These are phyloP conservation scores for Aspergillus bertholletiae DNA, from an alignment of 495 filamentous ascomycete species.

Conservation along the genomic window DNA sequence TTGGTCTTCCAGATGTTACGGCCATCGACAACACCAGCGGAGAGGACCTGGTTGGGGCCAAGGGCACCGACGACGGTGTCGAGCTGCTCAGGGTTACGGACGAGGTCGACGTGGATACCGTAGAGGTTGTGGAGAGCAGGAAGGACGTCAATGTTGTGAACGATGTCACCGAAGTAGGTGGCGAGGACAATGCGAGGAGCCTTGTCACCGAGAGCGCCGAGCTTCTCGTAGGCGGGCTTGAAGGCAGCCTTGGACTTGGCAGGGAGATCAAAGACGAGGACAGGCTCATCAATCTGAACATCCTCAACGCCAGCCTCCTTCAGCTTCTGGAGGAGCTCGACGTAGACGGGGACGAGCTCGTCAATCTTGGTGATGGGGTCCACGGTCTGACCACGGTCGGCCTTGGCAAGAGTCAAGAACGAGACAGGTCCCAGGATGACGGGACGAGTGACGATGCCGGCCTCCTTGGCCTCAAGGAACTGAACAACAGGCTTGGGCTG, in stretches of 20 bases:
- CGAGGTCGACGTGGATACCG: conserved; percentile 90
- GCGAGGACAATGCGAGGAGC: conserved; percentile 80
- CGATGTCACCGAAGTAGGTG: conserved; percentile 98
- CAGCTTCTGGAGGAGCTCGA: conserved; percentile 82
- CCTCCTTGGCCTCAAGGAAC: conserved; percentile 96
- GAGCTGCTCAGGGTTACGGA: conserved; percentile 96
- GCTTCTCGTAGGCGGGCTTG: conserved; percentile 93
- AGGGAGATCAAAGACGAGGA: conserved; percentile 88
- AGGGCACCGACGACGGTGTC: conserved; percentile 71
- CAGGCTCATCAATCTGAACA: conserved; percentile 97
- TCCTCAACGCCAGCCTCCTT: conserved; percentile 91
- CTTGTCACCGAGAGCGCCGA: conserved; percentile 68
- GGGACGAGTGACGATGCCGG: conserved; percentile 86
- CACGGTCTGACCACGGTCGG: conserved; percentile 87
- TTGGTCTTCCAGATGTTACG: conserved; percentile 99
- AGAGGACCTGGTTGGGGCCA: conserved; percentile 82
- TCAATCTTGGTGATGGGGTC: conserved; percentile 89
- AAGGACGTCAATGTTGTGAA: conserved; percentile 94
- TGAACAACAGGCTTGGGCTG: conserved; percentile 91
- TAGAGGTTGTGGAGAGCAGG: conserved; percentile 63
- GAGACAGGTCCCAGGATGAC: conserved; percentile 94
- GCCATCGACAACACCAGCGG: conserved; percentile 92
- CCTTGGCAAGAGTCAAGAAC: conserved; percentile 94
- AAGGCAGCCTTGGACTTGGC: conserved; percentile 90
- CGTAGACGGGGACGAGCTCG: conserved; percentile 88